phyloP scores from a whole-genome alignment of 2,329 filamentous ascomycete species.

The Phyllosticta citrichinensis region DNA sequence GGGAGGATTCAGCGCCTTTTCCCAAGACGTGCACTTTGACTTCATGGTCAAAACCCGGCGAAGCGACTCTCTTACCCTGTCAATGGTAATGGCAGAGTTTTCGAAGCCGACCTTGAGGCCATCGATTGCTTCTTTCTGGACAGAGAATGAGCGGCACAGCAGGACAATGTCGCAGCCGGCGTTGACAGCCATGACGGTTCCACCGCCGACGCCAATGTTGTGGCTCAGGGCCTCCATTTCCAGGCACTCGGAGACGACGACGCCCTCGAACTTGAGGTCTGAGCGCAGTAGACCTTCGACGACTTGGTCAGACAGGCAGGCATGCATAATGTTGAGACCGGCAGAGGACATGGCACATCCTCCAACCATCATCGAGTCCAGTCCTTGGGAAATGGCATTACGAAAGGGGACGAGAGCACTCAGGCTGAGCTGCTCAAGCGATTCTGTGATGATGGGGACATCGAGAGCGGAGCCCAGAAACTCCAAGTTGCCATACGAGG shows the following conservation, averaged over 20 bases:
- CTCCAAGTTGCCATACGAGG: conserved; percentile 89
- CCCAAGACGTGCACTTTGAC: conserved; percentile 77
- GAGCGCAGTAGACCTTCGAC: conserved; percentile 82
- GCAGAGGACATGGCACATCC: conserved; percentile 87
- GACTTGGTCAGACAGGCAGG: conserved; percentile 84
- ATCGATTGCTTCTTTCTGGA: conserved; percentile 84
- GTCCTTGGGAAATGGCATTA: conserved; percentile 73
- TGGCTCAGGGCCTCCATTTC: conserved; percentile 95
- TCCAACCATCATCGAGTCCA: conserved; percentile 93
- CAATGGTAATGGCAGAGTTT: conserved; percentile 76
- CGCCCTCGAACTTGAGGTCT: conserved; percentile 80
- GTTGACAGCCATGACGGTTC: conserved; percentile 94
- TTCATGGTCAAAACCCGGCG: conserved; percentile 73
- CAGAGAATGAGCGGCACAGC: conserved; percentile 75
- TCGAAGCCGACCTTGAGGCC: conserved; percentile 83
- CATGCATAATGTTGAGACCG: conserved; percentile 90
- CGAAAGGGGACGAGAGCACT: conserved; percentile 86
- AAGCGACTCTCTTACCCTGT: conserved; percentile 71
- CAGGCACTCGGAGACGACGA: conserved; percentile 88
- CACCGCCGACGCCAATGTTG: conserved; percentile 93
- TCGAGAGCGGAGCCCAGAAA: conserved; percentile 85
- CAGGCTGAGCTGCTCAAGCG: conserved; percentile 82
- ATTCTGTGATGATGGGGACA: conserved; percentile 92
- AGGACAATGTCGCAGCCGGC: conserved; percentile 89
- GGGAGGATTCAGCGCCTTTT: conserved; percentile 77